Percentiles rank a stretch among this genome's conserved stretches.
These are phyloP conservation scores for Mrakia gelida DNA, from an alignment of 768 basidiomycete genomes.

Conservation along the genomic window DNA sequence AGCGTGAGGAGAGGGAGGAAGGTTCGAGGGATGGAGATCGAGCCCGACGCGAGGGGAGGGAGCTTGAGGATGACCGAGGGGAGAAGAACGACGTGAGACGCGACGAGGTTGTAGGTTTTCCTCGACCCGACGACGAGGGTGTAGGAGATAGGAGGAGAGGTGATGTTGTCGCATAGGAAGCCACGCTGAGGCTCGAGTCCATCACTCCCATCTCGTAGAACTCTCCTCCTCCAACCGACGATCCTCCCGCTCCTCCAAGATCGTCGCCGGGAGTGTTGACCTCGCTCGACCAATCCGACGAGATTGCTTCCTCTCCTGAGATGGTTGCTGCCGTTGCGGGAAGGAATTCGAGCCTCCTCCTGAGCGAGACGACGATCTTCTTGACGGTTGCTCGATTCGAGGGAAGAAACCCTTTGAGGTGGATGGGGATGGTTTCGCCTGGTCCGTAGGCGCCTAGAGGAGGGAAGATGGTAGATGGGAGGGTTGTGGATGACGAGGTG, in stretches of 20 bases:
- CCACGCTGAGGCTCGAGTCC: background rate
- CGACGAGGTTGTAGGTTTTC: background rate
- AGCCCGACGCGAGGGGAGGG: background rate
- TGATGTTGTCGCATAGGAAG: background rate
- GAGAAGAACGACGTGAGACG: constrained; percentile 20
- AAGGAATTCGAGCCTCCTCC: constrained; percentile 1
- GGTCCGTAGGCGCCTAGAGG: constrained; percentile 7
- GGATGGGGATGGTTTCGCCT: constrained; percentile 7
- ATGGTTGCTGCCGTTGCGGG: background rate
- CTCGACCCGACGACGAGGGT: background rate
- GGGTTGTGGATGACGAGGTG: background rate
- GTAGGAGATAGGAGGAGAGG: constrained; percentile 4
- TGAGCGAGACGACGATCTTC: background rate
- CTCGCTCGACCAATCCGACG: constrained; percentile 12
- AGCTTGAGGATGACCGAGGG: background rate
- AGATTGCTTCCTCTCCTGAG: background rate
- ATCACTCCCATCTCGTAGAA: background rate
- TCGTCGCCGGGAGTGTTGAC: background rate
- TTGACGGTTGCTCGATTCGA: constrained; percentile 4
- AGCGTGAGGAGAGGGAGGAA: background rate
- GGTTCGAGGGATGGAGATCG: constrained; percentile 4
- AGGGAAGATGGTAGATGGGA: background rate
- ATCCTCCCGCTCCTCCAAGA: background rate
- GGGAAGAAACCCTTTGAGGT: background rate
- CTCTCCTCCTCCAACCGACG: background rate